Evolutionary conservation across 768 basidiomycete genomes (phyloP), one percentile per base, ranked within the genome.

Genomic region (Lepiota venenata): DNA sequence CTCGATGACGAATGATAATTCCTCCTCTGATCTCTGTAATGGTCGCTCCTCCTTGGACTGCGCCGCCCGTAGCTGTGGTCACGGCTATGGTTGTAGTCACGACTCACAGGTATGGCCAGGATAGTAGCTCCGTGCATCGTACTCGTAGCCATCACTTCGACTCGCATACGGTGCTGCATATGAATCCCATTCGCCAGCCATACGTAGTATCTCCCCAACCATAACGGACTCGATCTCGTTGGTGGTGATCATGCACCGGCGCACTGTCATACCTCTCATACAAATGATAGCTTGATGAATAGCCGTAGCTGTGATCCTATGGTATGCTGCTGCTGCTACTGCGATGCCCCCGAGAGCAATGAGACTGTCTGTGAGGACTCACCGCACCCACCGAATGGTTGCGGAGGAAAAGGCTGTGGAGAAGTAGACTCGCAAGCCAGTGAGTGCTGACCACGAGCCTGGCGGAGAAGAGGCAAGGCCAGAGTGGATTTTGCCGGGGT

Each of bases 91-190:
- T 58, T 53, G 59, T 16, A 44, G 41, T 50, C 20, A n/a, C n/a
- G n/a, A n/a, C n/a, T n/a, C n/a, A 42, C 56, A 52, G 37, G 44
- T 49, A 51, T 18, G 16, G 18, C 29, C 46, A 27, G 48, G 35
- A 45, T 58, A 50, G 59, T 50, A 16, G 47, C 10, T 18, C 9
- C 41, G 45, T 45, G 41, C 41, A 49, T 56, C 51, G 57, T 38
- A 40, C 41, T 53, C 32, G 58, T 61, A 47, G 42, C 36, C 1
- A 42, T 20, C 36, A 20, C 16, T 0, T 50, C n/a, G 38, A 50
- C 16, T 20, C 46, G 25, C 25, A 25, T 25, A 25, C 25, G 25
- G 5, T 25, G 25, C 25, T 2, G 25, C 25, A 5, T 25, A 25
- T 5, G 8, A 8, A 32, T 8, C 32, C 32, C 32, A 32, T 9